Evolutionary conservation across 345 rosid species (phyloP).

Genomic region (Brassica juncea): DNA sequence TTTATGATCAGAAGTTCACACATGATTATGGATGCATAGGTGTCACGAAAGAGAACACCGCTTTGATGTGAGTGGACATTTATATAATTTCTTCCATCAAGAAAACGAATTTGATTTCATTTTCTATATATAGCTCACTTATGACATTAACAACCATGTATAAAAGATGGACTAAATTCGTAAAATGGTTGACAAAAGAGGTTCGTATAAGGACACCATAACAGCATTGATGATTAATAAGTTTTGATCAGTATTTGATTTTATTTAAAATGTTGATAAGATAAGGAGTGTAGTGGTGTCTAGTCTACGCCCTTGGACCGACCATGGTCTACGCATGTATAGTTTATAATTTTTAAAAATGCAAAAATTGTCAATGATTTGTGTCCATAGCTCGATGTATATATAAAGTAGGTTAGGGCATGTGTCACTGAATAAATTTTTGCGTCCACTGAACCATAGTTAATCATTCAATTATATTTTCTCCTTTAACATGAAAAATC

Average conservation of each 20-base stretch:
- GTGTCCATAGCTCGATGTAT: slow-evolving; percentile 41
- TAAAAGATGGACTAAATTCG: not conserved
- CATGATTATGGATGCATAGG: slow-evolving; percentile 10
- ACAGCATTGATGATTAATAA: not conserved
- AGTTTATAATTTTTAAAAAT: slow-evolving; percentile 7
- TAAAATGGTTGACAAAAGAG: slow-evolving; percentile 1
- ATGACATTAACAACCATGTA: not conserved
- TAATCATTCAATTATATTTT: not conserved
- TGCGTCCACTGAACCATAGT: slow-evolving; percentile 11
- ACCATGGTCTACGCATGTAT: slow-evolving; percentile 39
- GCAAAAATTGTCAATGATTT: slow-evolving; percentile 39
- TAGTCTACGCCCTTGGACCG: slow-evolving; percentile 44
- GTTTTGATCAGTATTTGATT: slow-evolving; percentile 1
- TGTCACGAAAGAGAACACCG: slow-evolving; percentile 21
- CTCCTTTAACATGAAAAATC: slow-evolving; percentile 16
- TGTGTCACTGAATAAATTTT: slow-evolving; percentile 28
- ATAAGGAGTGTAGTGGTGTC: slow-evolving; percentile 38
- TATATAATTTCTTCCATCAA: not conserved
- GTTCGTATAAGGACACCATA: not conserved
- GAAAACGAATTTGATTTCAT: not conserved
- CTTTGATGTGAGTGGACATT: slow-evolving; percentile 14
- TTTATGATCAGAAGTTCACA: slow-evolving; percentile 1
- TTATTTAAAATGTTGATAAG: slow-evolving; percentile 18
- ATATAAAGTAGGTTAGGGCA: slow-evolving; percentile 43
- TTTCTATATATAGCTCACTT: not conserved